These are phyloP conservation scores for Uncinocarpus reesii DNA, from an alignment of 2,329 filamentous ascomycete genomes.

Conservation along the genomic window DNA sequence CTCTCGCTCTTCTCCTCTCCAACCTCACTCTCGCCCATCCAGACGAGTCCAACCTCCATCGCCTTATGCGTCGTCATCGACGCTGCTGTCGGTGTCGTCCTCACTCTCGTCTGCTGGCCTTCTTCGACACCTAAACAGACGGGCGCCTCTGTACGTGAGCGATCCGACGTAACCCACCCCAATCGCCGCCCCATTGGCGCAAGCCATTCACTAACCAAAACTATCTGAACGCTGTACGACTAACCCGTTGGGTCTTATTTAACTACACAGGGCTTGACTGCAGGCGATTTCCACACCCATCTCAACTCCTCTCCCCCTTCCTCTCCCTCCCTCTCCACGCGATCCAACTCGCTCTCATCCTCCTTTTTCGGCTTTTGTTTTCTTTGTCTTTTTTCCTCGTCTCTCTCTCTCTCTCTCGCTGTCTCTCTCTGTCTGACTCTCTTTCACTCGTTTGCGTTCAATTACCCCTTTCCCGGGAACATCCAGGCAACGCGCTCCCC, in stretches of 20 bases:
- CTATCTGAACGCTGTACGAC: conserved; percentile 3
- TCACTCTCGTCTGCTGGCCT: conserved; percentile 19
- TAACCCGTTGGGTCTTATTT: conserved; percentile 5
- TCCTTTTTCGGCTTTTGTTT: conserved; percentile 16
- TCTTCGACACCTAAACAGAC: background rate
- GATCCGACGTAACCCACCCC: background rate
- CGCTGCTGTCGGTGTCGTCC: conserved; percentile 25
- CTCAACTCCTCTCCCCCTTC: conserved; percentile 20
- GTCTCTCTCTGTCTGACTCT: background rate
- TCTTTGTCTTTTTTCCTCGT: conserved; percentile 20
- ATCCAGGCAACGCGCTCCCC: background rate
- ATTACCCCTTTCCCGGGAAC: background rate
- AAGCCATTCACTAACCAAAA: conserved; percentile 7
- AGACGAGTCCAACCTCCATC: conserved; percentile 4
- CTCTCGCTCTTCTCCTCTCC: conserved; percentile 14
- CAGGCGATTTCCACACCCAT: conserved; percentile 18
- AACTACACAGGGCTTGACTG: background rate
- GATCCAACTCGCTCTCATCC: conserved; percentile 17
- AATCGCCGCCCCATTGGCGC: conserved; percentile 11
- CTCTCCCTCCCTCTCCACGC: background rate
- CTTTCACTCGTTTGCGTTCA: conserved; percentile 4
- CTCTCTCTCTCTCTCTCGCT: conserved; percentile 3
- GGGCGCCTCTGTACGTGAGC: conserved; percentile 1
- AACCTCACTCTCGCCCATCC: conserved; percentile 8
- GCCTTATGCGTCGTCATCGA: conserved; percentile 18